These are phyloP conservation scores for Clohesyomyces aquaticus DNA, from an alignment of 495 filamentous ascomycete genomes.

Conservation along the genomic window DNA sequence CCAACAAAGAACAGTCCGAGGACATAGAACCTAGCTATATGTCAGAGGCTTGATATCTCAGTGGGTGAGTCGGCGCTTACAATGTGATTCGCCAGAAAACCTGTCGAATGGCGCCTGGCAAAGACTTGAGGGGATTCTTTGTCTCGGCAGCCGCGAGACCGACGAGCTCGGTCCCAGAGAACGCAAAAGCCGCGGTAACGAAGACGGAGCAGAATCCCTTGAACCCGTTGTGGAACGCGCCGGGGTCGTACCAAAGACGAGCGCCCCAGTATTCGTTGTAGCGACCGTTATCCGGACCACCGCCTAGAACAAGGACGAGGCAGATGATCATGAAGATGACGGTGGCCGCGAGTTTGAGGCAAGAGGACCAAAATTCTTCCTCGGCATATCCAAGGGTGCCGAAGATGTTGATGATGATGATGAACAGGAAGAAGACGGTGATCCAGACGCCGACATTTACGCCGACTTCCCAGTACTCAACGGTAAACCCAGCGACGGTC, in stretches of 20 bases:
- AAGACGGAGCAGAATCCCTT: conserved; percentile 69
- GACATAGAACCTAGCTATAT: conserved; percentile 42
- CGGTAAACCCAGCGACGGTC: conserved; percentile 60
- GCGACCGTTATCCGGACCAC: conserved; percentile 47
- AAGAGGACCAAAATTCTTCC: conserved; percentile 56
- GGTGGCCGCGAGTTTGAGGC: conserved; percentile 55
- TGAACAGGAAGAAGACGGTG: conserved; percentile 52
- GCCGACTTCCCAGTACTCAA: conserved; percentile 58
- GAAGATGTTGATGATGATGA: conserved; percentile 52
- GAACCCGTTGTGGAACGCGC: conserved; percentile 70
- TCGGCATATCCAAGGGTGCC: conserved; percentile 59
- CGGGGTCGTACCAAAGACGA: conserved; percentile 58
- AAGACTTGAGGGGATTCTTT: conserved; percentile 50
- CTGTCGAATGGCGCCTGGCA: conserved; percentile 53
- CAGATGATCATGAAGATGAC: conserved; percentile 52
- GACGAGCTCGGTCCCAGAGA: conserved; percentile 62
- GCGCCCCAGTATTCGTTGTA: conserved; percentile 48
- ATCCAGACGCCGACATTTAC: conserved; percentile 56
- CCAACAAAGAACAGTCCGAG: conserved; percentile 44
- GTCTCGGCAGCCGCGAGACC: conserved; percentile 56
- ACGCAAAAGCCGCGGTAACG: conserved; percentile 69
- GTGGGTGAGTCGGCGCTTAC: conserved; percentile 11
- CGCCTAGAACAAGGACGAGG: conserved; percentile 41
- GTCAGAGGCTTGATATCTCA: conserved; percentile 18
- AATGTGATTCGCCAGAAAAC: conserved; percentile 57